Evolutionary conservation across 768 basidiomycete species (phyloP).

Genomic region (Aureoboletus auriporus): DNA sequence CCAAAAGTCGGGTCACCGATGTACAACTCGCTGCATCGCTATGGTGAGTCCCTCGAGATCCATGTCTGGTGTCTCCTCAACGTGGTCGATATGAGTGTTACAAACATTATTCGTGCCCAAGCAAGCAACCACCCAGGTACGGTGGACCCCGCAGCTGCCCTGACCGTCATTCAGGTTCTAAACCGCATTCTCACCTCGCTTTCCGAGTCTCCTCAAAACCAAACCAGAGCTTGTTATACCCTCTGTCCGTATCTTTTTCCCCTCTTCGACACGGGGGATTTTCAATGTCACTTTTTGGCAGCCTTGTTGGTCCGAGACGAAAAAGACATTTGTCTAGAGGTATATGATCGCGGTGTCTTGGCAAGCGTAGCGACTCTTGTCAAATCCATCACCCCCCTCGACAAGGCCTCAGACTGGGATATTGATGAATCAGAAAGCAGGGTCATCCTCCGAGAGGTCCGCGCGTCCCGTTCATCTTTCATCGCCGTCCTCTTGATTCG

Average conservation of each 20-base stretch:
- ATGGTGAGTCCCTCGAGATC: slow-evolving; percentile 43
- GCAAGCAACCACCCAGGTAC: slow-evolving; percentile 25
- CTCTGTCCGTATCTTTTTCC: slow-evolving; percentile 48
- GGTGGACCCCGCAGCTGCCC: slow-evolving; percentile 44
- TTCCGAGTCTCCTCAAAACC: slow-evolving; percentile 38
- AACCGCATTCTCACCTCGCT: slow-evolving; percentile 52
- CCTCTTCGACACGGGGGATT: neutral
- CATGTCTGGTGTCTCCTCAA: neutral
- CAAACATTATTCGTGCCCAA: slow-evolving; percentile 57
- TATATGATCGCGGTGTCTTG: slow-evolving; percentile 68
- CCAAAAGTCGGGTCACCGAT: slow-evolving; percentile 55
- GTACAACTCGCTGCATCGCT: slow-evolving; percentile 69
- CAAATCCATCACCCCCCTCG: slow-evolving; percentile 48
- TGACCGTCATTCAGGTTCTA: slow-evolving; percentile 67
- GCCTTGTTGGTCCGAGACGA: slow-evolving; percentile 74
- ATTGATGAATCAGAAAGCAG: slow-evolving; percentile 63
- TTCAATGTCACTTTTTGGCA: slow-evolving; percentile 14
- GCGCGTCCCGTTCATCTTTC: slow-evolving; percentile 5
- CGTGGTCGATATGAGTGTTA: slow-evolving; percentile 39
- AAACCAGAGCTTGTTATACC: slow-evolving; percentile 71
- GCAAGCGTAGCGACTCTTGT: slow-evolving; percentile 49
- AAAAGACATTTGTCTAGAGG: slow-evolving; percentile 57
- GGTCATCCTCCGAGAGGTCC: slow-evolving; percentile 60
- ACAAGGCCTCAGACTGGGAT: slow-evolving; percentile 50
- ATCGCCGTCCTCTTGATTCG: neutral